A percentile compares a stretch with the other conserved stretches of the same genome.
These are phyloP conservation scores for Neofusicoccum cordaticola DNA, from an alignment of 2,329 filamentous ascomycete species.

Conservation along the genomic window DNA sequence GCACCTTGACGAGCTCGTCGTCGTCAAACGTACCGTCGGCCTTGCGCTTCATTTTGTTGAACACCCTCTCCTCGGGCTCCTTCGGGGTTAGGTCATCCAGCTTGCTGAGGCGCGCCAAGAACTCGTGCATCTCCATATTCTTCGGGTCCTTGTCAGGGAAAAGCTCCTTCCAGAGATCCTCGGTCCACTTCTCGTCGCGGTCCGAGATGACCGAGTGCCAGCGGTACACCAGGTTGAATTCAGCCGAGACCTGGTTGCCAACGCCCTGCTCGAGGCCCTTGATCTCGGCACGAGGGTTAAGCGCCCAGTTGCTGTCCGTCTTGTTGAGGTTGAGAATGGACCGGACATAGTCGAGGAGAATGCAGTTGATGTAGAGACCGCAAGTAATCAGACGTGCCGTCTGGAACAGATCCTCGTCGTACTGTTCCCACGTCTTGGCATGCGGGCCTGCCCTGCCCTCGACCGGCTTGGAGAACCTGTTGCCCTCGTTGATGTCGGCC, in stretches of 20 bases:
- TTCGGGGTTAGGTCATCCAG: conserved; percentile 60
- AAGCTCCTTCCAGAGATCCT: conserved; percentile 48
- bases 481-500: conserved; percentile 80
- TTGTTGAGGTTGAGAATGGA: conserved; percentile 60
- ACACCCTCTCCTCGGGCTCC: conserved; percentile 68
- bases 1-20: conserved; percentile 70
- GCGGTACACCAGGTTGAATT: conserved; percentile 85
- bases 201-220: conserved; percentile 80
- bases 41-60: conserved; percentile 64
- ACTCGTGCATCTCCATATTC: conserved; percentile 57
- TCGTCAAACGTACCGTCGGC: conserved; percentile 69
- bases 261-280: conserved; percentile 65
- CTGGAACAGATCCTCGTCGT: conserved; percentile 51
- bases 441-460: conserved; percentile 8
- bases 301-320: conserved; percentile 73
- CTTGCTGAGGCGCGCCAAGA: conserved; percentile 61
- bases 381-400: conserved; percentile 52
- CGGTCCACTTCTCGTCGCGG: conserved; percentile 77
- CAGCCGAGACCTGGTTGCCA: conserved; percentile 79
- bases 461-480: conserved; percentile 67
- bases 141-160: conserved; percentile 50
- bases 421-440: conserved; percentile 33
- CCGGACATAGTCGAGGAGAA: conserved; percentile 53
- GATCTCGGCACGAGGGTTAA: conserved; percentile 72
- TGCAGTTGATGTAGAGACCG: conserved; percentile 54